Evolutionary conservation across 73 alveolate species (phyloP).

Genomic region (Stentor coeruleus): DNA sequence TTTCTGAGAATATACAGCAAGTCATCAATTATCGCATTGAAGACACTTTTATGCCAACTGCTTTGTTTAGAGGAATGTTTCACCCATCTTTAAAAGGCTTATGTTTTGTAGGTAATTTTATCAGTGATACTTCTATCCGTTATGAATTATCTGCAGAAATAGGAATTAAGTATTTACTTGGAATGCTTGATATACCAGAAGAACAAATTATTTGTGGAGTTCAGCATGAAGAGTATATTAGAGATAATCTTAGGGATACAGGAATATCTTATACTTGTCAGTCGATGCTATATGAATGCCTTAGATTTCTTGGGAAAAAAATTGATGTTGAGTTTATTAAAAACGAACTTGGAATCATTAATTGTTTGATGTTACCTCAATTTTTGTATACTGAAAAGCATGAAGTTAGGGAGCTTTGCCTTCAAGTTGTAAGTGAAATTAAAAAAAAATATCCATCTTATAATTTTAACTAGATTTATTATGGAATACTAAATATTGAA

Average conservation of each 20-base stretch:
- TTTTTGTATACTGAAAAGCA: not conserved
- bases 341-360: not conserved
- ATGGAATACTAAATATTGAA: no score
- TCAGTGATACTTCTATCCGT: not conserved
- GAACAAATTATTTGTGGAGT: not conserved
- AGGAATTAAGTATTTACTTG: not conserved
- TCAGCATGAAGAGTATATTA: not conserved
- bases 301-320: not conserved
- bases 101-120: constrained; percentile 1
- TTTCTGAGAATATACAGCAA: not conserved
- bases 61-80: not conserved
- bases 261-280: not conserved
- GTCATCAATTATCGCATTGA: not conserved
- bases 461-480: not conserved
- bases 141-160: not conserved
- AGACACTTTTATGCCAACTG: not conserved
- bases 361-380: not conserved
- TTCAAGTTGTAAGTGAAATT: not conserved
- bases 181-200: not conserved
- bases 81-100: not conserved
- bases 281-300: not conserved
- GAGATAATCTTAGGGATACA: not conserved
- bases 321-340: not conserved
- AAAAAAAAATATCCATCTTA: not conserved
- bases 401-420: not conserved